These are phyloP conservation scores for Aspergillus sp. DNA, from an alignment of 2,329 filamentous ascomycete genomes.

Conservation along the genomic window DNA sequence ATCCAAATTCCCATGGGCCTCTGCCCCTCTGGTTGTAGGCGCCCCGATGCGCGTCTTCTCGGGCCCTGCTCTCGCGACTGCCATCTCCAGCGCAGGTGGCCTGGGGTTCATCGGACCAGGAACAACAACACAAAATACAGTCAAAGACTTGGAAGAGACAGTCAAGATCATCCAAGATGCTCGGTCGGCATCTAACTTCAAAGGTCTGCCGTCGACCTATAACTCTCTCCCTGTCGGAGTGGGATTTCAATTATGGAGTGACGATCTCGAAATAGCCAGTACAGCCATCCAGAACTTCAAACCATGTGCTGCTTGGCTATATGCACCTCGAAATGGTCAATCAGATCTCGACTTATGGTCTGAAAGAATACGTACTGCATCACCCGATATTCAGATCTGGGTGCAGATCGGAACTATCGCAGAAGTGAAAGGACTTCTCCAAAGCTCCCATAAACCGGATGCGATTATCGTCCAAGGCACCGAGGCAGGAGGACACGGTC, in stretches of 20 bases:
- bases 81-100: conserved; percentile 54
- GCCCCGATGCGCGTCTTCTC: conserved; percentile 69
- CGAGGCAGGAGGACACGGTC: conserved; percentile 54
- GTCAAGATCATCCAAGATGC: conserved; percentile 15
- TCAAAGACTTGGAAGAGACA: conserved; percentile 28
- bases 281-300: conserved; percentile 26
- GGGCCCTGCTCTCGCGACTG: conserved; percentile 53
- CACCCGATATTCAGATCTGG: conserved; percentile 48
- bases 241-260: conserved; percentile 39
- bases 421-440: conserved; percentile 42
- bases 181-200: conserved; percentile 1
- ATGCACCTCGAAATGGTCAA: conserved; percentile 27
- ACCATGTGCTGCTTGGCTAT: conserved; percentile 42
- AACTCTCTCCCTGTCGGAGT: conserved; percentile 34
- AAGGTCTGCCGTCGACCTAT: conserved; percentile 4
- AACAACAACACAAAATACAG: conserved; percentile 35
- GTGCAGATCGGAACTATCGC: conserved; percentile 51
- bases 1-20: conserved; percentile 53
- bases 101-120: conserved; percentile 56
- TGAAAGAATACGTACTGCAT: conserved; percentile 35
- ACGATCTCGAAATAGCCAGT: conserved; percentile 27
- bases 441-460: conserved; percentile 38
- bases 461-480: conserved; percentile 52
- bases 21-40: conserved; percentile 56
- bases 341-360: conserved; percentile 45